Percentiles rank a stretch among this genome's conserved stretches.
These are phyloP conservation scores for Entoloma clypeatum DNA, from an alignment of 1,284 basidiomycete genomes.

Conservation along the genomic window DNA sequence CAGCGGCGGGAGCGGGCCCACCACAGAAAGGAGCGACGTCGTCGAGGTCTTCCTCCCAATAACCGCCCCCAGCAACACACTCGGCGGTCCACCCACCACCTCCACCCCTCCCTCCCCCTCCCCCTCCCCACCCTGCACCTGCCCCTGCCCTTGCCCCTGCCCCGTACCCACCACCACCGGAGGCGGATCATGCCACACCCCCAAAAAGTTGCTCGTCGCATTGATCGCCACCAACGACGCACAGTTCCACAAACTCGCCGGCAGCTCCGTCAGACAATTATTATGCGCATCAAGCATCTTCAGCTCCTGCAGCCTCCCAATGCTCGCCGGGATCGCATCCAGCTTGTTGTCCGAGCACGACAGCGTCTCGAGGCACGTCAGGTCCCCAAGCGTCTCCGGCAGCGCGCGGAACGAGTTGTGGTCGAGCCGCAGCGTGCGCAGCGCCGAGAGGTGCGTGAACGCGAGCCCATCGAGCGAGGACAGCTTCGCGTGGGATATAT, in stretches of 20 bases:
- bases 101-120: no score
- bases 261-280: slow-evolving; percentile 83
- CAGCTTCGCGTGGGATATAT: slow-evolving; percentile 90
- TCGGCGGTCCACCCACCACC: slow-evolving; percentile 4
- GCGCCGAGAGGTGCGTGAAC: slow-evolving; percentile 70
- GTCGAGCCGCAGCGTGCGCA: slow-evolving; percentile 72
- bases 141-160: background rate
- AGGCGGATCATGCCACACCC: slow-evolving; percentile 69
- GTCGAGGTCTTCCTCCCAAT: slow-evolving; percentile 44
- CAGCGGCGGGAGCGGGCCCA: slow-evolving; percentile 56
- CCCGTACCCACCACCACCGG: slow-evolving; percentile 8
- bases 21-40: slow-evolving; percentile 25
- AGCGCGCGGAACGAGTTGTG: slow-evolving; percentile 87
- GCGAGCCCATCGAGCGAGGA: slow-evolving; percentile 77
- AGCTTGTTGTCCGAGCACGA: slow-evolving; percentile 92
- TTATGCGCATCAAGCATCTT: slow-evolving; percentile 84
- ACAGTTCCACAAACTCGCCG: slow-evolving; percentile 83
- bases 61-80: slow-evolving; percentile 18
- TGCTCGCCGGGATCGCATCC: slow-evolving; percentile 69
- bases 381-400: slow-evolving; percentile 76
- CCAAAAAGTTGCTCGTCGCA: slow-evolving; percentile 85
- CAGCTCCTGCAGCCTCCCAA: slow-evolving; percentile 79
- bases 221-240: slow-evolving; percentile 75
- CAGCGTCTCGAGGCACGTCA: slow-evolving; percentile 69
- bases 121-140: slow-evolving; percentile 7